Evolutionary conservation across 1,139 yeast species (phyloP).

Genomic region (Magnusiomyces ingens): DNA sequence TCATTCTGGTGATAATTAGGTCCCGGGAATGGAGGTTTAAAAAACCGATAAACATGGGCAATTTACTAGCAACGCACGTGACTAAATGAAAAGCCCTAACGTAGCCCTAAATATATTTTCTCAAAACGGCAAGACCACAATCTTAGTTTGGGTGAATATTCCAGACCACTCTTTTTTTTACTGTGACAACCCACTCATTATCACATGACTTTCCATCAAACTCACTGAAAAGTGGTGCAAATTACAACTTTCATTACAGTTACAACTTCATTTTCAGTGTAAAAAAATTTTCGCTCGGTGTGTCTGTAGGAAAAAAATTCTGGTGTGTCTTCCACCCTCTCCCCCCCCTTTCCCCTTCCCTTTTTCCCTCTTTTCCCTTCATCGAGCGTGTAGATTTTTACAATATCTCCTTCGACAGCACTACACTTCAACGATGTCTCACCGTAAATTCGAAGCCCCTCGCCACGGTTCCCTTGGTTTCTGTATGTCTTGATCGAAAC

Average conservation of each 20-base stretch:
- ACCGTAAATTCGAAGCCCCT: conserved; percentile 99
- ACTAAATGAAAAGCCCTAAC: conserved; percentile 9
- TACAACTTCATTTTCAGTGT: too few species aligned
- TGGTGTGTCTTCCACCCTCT: background rate
- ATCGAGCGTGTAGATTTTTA: conserved; percentile 8
- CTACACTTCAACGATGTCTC: conserved; percentile 59
- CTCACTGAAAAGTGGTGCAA: too few species aligned
- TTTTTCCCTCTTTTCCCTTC: background rate
- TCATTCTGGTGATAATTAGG: too few species aligned
- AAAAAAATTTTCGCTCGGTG: too few species aligned
- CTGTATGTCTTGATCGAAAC: too few species aligned
- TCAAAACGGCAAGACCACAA: conserved; percentile 5
- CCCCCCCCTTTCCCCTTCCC: background rate
- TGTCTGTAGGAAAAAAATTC: background rate
- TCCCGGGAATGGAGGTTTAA: too few species aligned
- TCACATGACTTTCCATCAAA: too few species aligned
- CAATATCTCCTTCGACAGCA: conserved; percentile 11
- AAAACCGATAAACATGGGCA: too few species aligned
- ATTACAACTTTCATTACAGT: too few species aligned
- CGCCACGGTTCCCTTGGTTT: conserved; percentile 99
- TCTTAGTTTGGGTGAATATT: background rate
- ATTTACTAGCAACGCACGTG: too few species aligned
- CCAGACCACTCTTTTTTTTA: too few species aligned
- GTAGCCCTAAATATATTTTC: conserved; percentile 10
- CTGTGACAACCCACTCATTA: too few species aligned